Percentiles rank a stretch among this genome's conserved stretches.
Evolutionary conservation across 768 basidiomycete genomes (phyloP).

Genomic region (Russula dissimulans): DNA sequence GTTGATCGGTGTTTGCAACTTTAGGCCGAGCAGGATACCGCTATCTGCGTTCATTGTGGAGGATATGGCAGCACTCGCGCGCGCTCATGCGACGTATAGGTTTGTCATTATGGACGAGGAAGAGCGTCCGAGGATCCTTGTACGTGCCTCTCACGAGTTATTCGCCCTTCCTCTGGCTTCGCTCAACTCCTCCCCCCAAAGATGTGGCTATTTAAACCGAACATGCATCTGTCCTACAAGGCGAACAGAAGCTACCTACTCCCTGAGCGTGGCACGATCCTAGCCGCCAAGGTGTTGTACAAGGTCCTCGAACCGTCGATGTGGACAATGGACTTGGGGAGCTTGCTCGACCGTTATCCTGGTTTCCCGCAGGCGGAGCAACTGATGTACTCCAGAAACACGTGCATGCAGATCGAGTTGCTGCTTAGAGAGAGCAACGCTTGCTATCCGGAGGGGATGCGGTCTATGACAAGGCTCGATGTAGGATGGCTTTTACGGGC

Average conservation of each 20-base stretch:
- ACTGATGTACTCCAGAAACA: slow-evolving; percentile 69
- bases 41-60: slow-evolving; percentile 85
- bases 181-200: slow-evolving; percentile 24
- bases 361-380: slow-evolving; percentile 86
- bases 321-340: slow-evolving; percentile 40
- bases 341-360: slow-evolving; percentile 60
- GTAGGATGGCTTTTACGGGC: slow-evolving; percentile 64
- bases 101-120: slow-evolving; percentile 86
- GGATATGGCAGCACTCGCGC: slow-evolving; percentile 85
- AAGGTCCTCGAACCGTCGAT: slow-evolving; percentile 62
- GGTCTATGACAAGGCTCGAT: slow-evolving; percentile 71
- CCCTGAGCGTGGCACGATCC: slow-evolving; percentile 51
- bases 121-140: slow-evolving; percentile 68
- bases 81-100: slow-evolving; percentile 88
- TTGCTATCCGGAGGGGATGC: slow-evolving; percentile 67
- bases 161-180: neutral
- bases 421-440: slow-evolving; percentile 69
- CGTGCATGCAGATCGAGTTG: slow-evolving; percentile 62
- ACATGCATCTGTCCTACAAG: slow-evolving; percentile 68
- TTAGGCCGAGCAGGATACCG: slow-evolving; percentile 39
- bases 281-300: slow-evolving; percentile 79
- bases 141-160: slow-evolving; percentile 32
- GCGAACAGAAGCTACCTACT: slow-evolving; percentile 45
- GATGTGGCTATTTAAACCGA: slow-evolving; percentile 96
- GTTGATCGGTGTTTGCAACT: slow-evolving; percentile 13